Conservation (phyloP, 1,139 yeast species). For the Taphrina flavorubra region DNA sequence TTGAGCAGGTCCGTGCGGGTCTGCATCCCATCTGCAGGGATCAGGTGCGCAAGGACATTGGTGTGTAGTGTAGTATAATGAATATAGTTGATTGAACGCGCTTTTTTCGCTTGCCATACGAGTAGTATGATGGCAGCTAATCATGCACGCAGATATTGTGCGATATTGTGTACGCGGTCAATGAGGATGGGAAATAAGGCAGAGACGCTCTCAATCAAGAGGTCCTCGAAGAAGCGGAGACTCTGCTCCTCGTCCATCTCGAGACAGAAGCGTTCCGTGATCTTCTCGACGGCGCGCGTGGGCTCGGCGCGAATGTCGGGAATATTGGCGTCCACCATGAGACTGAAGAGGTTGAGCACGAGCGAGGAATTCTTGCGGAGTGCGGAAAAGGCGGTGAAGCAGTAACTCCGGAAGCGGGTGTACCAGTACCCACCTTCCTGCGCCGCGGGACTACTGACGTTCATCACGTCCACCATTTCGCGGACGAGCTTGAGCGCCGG, state of each 20-base stretch:
- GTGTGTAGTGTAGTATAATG: slow-evolving; percentile 43
- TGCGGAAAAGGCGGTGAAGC: slow-evolving; percentile 92
- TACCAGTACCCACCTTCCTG: slow-evolving; percentile 75
- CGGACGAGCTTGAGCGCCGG: slow-evolving; percentile 97
- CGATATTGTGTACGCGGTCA: slow-evolving; percentile 90
- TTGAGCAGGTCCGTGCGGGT: slow-evolving; percentile 60
- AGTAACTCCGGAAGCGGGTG: slow-evolving; percentile 83
- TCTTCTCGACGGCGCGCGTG: slow-evolving; percentile 79
- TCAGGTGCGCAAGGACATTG: slow-evolving; percentile 77
- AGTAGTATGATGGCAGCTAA: not conserved
- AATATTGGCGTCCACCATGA: slow-evolving; percentile 92
- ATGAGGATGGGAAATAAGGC: slow-evolving; percentile 94
- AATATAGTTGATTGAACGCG: not conserved
- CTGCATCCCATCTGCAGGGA: slow-evolving; percentile 88
- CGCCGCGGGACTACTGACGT: slow-evolving; percentile 60
- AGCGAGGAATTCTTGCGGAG: slow-evolving; percentile 86
- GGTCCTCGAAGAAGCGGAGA: slow-evolving; percentile 86
- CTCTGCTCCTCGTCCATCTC: slow-evolving; percentile 97
- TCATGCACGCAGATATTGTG: slow-evolving; percentile 77
- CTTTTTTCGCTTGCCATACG: too few species aligned
- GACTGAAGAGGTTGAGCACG: slow-evolving; percentile 85
- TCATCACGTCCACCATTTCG: slow-evolving; percentile 97
- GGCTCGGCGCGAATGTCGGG: slow-evolving; percentile 84
- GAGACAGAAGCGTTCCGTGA: slow-evolving; percentile 89
- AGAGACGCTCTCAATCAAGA: slow-evolving; percentile 90